These are phyloP conservation scores for Colletotrichum siamense DNA, from an alignment of 2,329 filamentous ascomycete species.

Conservation along the genomic window DNA sequence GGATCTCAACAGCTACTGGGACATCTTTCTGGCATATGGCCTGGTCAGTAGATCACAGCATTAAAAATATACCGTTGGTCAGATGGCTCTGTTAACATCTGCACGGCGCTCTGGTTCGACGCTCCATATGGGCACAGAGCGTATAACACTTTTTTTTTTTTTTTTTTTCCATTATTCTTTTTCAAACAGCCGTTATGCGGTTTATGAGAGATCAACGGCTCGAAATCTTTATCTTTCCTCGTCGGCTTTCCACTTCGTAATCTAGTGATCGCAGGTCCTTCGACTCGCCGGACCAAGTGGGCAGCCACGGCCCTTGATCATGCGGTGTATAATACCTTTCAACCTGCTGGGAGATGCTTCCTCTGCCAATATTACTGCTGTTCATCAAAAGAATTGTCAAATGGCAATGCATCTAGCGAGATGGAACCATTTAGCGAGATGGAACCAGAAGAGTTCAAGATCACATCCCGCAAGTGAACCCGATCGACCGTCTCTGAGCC, in stretches of 20 bases:
- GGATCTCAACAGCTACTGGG: not conserved
- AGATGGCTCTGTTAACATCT: not conserved
- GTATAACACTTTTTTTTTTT: not conserved
- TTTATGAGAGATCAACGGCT: too few species aligned
- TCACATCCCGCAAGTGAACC: not conserved
- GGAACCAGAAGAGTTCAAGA: not conserved
- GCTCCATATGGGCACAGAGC: not conserved
- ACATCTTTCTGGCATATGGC: not conserved
- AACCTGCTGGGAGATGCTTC: not conserved
- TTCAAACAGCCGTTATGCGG: not conserved
- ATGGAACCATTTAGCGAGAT: too few species aligned
- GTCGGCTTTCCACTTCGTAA: not conserved
- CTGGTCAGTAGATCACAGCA: not conserved
- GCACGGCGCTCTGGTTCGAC: not conserved
- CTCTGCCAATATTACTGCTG: not conserved
- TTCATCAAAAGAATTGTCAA: not conserved
- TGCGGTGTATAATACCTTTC: not conserved
- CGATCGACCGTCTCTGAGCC: not conserved
- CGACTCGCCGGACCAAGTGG: not conserved
- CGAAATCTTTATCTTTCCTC: not conserved
- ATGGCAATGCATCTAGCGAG: not conserved
- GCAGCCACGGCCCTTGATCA: not conserved
- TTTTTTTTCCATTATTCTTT: not conserved
- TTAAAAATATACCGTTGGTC: not conserved
- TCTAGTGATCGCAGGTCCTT: not conserved